Evolutionary conservation across 2,329 filamentous ascomycete genomes (phyloP).

Genomic region (Xylariaceae sp.): DNA sequence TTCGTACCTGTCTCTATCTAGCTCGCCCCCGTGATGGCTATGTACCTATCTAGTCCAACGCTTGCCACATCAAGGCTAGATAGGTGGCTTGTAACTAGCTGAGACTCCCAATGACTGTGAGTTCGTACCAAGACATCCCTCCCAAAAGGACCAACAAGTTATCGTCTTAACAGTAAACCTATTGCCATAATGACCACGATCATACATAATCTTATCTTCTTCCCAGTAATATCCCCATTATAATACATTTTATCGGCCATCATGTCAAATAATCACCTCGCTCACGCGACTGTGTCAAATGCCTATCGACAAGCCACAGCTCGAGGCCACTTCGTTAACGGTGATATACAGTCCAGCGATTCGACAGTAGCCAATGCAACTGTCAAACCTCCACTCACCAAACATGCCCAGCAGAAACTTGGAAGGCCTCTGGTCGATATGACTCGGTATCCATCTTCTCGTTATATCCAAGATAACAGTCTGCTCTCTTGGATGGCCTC

Average conservation of each 20-base stretch:
- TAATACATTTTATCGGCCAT: not conserved
- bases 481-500: not conserved
- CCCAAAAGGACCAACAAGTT: no score
- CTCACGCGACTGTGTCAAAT: not conserved
- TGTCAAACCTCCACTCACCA: not conserved
- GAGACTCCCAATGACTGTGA: no score
- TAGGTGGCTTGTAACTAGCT: not conserved
- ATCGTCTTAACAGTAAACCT: not conserved
- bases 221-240: not conserved
- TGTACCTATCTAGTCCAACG: no score
- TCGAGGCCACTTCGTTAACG: not conserved
- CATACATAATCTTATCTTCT: not conserved
- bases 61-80: not conserved
- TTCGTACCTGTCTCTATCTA: no score
- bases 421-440: not conserved
- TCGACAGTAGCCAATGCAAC: not conserved
- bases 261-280: not conserved
- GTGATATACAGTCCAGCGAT: not conserved
- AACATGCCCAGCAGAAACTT: not conserved
- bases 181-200: not conserved
- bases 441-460: not conserved
- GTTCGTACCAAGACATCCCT: no score
- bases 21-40: no score
- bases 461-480: not conserved
- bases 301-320: not conserved